Percentiles rank a stretch among this genome's conserved stretches.
phyloP scores from a whole-genome alignment of 1,139 yeast species.

The Trichomonascaceae sp. region DNA sequence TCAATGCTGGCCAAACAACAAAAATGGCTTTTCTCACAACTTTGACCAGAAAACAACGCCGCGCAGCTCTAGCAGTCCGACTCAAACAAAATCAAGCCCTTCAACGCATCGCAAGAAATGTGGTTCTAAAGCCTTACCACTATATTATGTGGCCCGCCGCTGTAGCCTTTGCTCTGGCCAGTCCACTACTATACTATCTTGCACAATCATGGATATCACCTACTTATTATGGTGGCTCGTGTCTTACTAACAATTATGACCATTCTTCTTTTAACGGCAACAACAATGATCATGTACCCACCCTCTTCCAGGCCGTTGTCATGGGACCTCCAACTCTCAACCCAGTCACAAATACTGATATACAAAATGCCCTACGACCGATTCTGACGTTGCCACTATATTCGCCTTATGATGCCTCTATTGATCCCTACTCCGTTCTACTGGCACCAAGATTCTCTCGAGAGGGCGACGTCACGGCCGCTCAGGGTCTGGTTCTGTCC shows the following conservation, averaged over 20 bases:
- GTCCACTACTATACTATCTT: constrained; percentile 31
- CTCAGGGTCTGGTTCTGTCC: constrained; percentile 13
- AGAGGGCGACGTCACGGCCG: constrained; percentile 3
- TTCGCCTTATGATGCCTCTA: constrained; percentile 4
- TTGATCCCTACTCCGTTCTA: constrained; percentile 1
- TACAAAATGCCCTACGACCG: constrained; percentile 4
- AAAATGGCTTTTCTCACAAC: too few relatives aligned
- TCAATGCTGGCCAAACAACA: too few relatives aligned
- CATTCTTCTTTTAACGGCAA: not conserved
- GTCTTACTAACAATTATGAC: not conserved
- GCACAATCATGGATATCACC: constrained; percentile 16
- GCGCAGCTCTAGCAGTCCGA: too few relatives aligned
- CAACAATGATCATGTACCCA: not conserved
- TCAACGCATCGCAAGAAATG: constrained; percentile 14
- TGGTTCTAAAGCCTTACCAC: constrained; percentile 29
- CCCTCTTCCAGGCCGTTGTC: not conserved
- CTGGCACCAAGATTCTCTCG: constrained; percentile 1
- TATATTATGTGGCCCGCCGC: constrained; percentile 41
- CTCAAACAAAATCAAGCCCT: too few relatives aligned
- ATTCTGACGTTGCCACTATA: constrained; percentile 5
- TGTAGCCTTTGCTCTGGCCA: constrained; percentile 37
- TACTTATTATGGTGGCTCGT: constrained; percentile 6
- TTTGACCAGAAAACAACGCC: too few relatives aligned
- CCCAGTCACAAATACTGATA: constrained; percentile 11
- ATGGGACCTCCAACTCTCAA: constrained; percentile 2